These are phyloP conservation scores for Carex cristatella DNA, from an alignment of 176 grass and related monocot species.

Conservation along the genomic window DNA sequence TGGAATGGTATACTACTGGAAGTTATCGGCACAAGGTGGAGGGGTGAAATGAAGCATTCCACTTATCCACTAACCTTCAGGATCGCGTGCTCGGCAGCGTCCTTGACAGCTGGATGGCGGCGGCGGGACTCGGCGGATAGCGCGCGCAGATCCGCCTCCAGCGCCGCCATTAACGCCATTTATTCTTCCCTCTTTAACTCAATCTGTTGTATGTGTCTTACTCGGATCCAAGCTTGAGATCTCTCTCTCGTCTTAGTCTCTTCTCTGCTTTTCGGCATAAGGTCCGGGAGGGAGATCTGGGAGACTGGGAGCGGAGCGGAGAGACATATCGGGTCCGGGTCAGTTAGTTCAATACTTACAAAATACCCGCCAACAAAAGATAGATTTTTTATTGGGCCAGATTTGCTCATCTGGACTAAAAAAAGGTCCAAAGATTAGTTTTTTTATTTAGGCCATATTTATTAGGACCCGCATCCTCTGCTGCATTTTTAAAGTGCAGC, in stretches of 20 bases:
- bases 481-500: too few relatives aligned
- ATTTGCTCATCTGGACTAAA: background rate
- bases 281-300: background rate
- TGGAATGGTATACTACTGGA: background rate
- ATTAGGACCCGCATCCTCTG: too few relatives aligned
- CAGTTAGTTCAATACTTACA: background rate
- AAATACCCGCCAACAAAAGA: constrained; percentile 8
- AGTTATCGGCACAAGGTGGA: background rate
- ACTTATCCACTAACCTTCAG: constrained; percentile 47
- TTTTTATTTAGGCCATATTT: background rate
- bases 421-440: background rate
- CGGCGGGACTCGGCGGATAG: constrained; percentile 94
- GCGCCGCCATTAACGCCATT: constrained; percentile 94
- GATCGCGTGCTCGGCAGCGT: constrained; percentile 85
- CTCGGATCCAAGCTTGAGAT: constrained; percentile 20
- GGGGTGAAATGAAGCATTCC: background rate
- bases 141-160: constrained; percentile 96
- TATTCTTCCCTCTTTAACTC: constrained; percentile 20
- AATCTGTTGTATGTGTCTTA: background rate
- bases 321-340: constrained; percentile 30
- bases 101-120: constrained; percentile 81
- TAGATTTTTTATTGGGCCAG: background rate
- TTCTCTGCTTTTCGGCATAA: background rate
- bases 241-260: background rate
- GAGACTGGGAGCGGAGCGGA: background rate